Evolutionary conservation across 2,329 filamentous ascomycete genomes (phyloP).

Genomic region (Fusarium sp.): DNA sequence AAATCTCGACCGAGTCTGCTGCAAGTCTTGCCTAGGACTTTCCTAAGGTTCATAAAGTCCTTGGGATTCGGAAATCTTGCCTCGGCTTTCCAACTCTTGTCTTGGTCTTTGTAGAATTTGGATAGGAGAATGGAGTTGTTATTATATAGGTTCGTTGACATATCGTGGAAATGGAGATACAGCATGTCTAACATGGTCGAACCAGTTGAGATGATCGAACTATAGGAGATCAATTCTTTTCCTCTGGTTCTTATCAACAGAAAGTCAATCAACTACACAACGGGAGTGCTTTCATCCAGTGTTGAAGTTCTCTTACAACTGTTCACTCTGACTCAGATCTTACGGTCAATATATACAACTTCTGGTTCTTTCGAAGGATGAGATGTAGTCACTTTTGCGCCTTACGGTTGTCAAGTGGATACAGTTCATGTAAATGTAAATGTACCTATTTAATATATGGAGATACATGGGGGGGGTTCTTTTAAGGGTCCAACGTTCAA

Average conservation of each 20-base stretch:
- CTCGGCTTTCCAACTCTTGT: neutral
- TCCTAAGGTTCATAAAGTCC: neutral
- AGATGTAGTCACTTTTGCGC: constrained; percentile 4
- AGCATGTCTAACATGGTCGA: neutral
- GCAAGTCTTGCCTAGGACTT: neutral
- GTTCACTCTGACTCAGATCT: neutral
- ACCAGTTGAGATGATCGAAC: neutral
- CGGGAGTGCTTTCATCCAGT: neutral
- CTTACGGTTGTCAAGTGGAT: constrained; percentile 24
- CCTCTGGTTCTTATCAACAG: neutral
- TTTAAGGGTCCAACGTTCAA: neutral
- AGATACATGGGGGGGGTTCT: neutral
- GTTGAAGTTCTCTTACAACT: neutral
- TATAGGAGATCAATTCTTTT: neutral
- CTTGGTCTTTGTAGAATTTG: neutral
- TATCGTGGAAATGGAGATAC: neutral
- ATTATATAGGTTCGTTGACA: neutral
- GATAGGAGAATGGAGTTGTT: neutral
- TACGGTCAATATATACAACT: neutral
- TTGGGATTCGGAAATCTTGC: neutral
- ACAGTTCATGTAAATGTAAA: neutral
- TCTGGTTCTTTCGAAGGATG: constrained; percentile 17
- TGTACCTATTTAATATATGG: neutral
- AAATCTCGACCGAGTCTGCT: neutral
- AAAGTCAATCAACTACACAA: neutral